A percentile compares a stretch with the other conserved stretches of the same genome.
Conservation (phyloP, 1,284 basidiomycete genomes). For the Sporisorium reilianum region DNA sequence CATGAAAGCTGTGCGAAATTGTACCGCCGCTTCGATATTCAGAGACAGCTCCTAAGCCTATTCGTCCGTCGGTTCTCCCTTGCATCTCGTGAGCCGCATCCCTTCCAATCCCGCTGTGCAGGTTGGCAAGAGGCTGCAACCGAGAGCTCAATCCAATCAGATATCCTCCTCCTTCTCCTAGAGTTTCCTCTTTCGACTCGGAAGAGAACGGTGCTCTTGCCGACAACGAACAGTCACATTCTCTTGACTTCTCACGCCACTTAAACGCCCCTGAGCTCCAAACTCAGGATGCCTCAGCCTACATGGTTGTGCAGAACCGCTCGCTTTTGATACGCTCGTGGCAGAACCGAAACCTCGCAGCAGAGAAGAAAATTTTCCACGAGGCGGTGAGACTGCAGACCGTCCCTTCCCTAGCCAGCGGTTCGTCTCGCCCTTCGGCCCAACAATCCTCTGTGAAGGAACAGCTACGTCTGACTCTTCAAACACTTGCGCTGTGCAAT, state of each 20-base stretch:
- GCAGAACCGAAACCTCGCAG: neutral
- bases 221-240: neutral
- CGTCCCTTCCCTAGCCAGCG: neutral
- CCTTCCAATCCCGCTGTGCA: neutral
- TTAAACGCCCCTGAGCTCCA: neutral
- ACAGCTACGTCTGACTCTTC: neutral
- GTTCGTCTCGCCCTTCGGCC: neutral
- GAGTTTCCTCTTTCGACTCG: neutral
- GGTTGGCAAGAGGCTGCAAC: neutral
- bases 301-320: neutral
- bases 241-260: too few species aligned
- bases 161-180: neutral
- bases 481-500: neutral
- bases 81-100: neutral
- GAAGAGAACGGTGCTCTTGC: neutral
- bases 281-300: neutral
- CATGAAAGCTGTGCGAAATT: neutral
- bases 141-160: constrained; percentile 1
- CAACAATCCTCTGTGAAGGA: neutral
- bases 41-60: neutral
- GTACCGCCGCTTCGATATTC: constrained; percentile 8
- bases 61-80: constrained; percentile 14
- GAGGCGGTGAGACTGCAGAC: neutral
- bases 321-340: neutral
- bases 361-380: neutral